These are phyloP conservation scores for Globisporangium splendens DNA, from an alignment of 352 stramenopile species.

Conservation along the genomic window DNA sequence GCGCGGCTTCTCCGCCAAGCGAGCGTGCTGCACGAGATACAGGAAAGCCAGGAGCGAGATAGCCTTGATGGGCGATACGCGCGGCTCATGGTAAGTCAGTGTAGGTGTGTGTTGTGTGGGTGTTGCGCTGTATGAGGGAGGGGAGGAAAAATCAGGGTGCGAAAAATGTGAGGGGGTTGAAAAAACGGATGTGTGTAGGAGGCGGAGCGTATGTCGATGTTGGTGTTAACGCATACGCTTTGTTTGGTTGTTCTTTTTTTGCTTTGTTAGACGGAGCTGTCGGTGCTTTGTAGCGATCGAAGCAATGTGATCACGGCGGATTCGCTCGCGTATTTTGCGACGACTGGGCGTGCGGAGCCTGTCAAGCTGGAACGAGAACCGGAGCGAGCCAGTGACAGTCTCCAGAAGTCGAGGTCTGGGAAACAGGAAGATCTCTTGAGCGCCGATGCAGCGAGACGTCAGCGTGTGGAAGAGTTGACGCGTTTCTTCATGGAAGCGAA, in stretches of 20 bases:
- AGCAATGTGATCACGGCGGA: slow-evolving; percentile 72
- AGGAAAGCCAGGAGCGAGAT: slow-evolving; percentile 75
- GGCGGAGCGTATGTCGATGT: neutral
- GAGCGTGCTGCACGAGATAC: slow-evolving; percentile 77
- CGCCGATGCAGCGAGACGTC: slow-evolving; percentile 67
- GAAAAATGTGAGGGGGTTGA: neutral
- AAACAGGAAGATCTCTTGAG: slow-evolving; percentile 62
- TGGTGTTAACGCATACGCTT: neutral
- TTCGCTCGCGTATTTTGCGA: slow-evolving; percentile 68
- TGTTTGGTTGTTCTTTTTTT: neutral
- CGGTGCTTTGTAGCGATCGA: slow-evolving; percentile 67
- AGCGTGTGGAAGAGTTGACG: slow-evolving; percentile 85
- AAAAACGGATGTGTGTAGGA: neutral
- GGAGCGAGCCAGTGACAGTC: slow-evolving; percentile 25
- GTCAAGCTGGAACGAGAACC: slow-evolving; percentile 73
- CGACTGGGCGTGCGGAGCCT: slow-evolving; percentile 47
- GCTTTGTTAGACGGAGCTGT: slow-evolving; percentile 45
- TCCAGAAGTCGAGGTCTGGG: slow-evolving; percentile 22
- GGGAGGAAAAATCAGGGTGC: neutral
- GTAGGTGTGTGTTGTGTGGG: neutral
- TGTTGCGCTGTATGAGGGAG: neutral
- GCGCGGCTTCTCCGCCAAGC: slow-evolving; percentile 46
- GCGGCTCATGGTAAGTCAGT: slow-evolving; percentile 59
- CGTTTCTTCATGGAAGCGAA: slow-evolving; percentile 90
- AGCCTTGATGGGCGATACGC: slow-evolving; percentile 65